phyloP scores from a whole-genome alignment of 208 protist genomes.

The Entamoeba dispar region DNA sequence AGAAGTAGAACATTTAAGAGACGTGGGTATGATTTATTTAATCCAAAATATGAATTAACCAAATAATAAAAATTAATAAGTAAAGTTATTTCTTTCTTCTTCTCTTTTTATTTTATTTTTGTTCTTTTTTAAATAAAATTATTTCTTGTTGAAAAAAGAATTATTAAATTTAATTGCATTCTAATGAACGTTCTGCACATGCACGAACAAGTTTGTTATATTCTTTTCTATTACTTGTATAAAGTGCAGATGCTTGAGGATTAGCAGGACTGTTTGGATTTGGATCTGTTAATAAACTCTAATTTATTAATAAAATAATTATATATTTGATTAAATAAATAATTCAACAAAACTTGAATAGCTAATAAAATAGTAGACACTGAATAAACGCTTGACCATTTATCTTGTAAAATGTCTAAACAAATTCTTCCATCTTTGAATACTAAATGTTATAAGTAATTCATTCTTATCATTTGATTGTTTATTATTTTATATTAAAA shows the following conservation, averaged over 20 bases:
- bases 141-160: neutral
- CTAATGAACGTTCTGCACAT: neutral
- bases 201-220: neutral
- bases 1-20: neutral
- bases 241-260: constrained; percentile 73
- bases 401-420: constrained; percentile 92
- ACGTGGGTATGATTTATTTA: neutral
- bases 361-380: constrained; percentile 88
- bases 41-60: neutral
- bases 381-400: constrained; percentile 76
- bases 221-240: neutral
- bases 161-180: neutral
- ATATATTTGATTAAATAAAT: neutral
- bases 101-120: no score
- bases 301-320: neutral
- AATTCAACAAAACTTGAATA: constrained; percentile 69
- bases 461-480: no score
- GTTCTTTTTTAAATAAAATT: neutral
- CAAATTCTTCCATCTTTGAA: constrained; percentile 88
- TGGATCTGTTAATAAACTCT: constrained; percentile 80
- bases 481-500: no score
- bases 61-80: neutral
- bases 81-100: no score
- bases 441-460: constrained; percentile 22
- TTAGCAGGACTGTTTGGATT: constrained; percentile 98